These are phyloP conservation scores for Penicillium simplicissimum DNA, from an alignment of 495 filamentous ascomycete species.

Conservation along the genomic window DNA sequence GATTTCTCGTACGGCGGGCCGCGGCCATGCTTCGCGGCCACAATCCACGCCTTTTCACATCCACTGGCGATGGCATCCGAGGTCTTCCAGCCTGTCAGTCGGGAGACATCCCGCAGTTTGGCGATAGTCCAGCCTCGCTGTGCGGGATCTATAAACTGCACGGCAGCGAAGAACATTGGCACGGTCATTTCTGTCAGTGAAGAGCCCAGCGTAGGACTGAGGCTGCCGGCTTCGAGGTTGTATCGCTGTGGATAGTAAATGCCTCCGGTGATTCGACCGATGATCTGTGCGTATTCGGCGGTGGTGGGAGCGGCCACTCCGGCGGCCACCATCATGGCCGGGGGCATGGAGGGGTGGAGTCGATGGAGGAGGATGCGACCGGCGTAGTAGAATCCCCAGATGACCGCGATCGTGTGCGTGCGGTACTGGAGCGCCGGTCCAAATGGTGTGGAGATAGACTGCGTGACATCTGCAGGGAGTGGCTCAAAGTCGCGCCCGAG, in stretches of 20 bases:
- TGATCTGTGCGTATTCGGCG: constrained; percentile 63
- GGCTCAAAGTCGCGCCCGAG: constrained; percentile 79
- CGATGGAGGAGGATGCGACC: constrained; percentile 75
- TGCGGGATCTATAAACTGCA: constrained; percentile 70
- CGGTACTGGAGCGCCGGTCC: constrained; percentile 81
- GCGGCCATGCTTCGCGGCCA: constrained; percentile 65
- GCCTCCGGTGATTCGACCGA: constrained; percentile 81
- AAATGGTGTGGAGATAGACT: constrained; percentile 70
- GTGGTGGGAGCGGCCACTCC: constrained; percentile 71
- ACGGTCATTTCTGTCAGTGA: constrained; percentile 79
- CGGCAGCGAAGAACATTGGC: constrained; percentile 79
- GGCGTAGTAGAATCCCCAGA: constrained; percentile 84
- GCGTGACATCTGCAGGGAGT: constrained; percentile 68
- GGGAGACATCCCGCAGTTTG: constrained; percentile 71
- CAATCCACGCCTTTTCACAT: constrained; percentile 81
- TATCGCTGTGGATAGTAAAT: constrained; percentile 65
- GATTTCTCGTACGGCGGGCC: constrained; percentile 71
- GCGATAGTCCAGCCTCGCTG: constrained; percentile 78
- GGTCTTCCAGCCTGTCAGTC: constrained; percentile 84
- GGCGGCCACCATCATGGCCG: constrained; percentile 83
- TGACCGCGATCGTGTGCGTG: constrained; percentile 78
- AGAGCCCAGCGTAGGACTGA: constrained; percentile 80
- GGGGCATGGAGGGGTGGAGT: constrained; percentile 85
- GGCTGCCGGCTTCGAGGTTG: constrained; percentile 51
- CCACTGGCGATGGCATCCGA: constrained; percentile 76